A percentile compares a stretch with the other conserved stretches of the same genome.
phyloP scores from a whole-genome alignment of 1,284 basidiomycete species.

The Mycena sp. region DNA sequence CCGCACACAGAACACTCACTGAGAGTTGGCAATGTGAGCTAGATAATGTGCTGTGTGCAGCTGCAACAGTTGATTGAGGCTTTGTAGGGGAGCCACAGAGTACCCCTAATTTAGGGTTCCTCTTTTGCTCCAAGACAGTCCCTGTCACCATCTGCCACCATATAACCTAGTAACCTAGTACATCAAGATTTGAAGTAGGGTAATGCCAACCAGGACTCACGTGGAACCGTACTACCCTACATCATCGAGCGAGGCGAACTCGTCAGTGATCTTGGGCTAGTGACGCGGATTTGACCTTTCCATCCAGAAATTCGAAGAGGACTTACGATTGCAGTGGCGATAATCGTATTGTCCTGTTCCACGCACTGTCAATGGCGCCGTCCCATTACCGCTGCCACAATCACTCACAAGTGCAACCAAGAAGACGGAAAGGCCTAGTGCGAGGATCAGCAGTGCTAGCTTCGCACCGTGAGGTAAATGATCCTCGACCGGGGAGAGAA shows the following conservation, averaged over 20 bases:
- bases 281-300: not conserved
- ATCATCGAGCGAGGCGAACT: conserved; percentile 8
- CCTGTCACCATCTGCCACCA: too few relatives aligned
- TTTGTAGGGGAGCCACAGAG: too few relatives aligned
- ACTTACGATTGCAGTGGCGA: conserved; percentile 6
- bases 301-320: not conserved
- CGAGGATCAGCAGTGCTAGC: conserved; percentile 7
- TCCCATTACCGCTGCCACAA: not conserved
- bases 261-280: conserved; percentile 19
- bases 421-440: conserved; percentile 5
- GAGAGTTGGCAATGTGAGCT: too few relatives aligned
- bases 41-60: too few relatives aligned
- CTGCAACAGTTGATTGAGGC: too few relatives aligned
- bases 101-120: too few relatives aligned
- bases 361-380: not conserved
- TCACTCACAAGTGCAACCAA: conserved; percentile 13
- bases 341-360: conserved; percentile 10
- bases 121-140: too few relatives aligned
- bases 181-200: not conserved
- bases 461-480: not conserved
- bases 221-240: conserved; percentile 15
- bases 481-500: not conserved
- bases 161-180: too few relatives aligned
- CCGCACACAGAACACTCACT: too few relatives aligned
- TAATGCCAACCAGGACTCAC: not conserved